Conservation (phyloP, 2,329 filamentous ascomycete genomes). For the Neofusicoccum ribis region DNA sequence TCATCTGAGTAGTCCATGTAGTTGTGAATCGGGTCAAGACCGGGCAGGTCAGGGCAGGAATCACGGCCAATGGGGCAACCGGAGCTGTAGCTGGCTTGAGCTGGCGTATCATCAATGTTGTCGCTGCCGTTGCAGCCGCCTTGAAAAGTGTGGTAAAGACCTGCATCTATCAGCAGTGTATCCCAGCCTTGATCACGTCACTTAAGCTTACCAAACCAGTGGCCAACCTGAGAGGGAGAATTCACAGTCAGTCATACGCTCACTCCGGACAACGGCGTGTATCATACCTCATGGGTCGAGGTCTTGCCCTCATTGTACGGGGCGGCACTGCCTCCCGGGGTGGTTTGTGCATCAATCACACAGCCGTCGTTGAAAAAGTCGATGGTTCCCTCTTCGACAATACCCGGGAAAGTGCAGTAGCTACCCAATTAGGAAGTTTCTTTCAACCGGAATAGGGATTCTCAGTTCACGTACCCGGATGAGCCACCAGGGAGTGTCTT, state of each 20-base stretch:
- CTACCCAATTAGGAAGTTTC: constrained; percentile 39
- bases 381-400: constrained; percentile 28
- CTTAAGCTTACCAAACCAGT: constrained; percentile 28
- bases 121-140: constrained; percentile 32
- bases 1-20: no score
- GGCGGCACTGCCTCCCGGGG: constrained; percentile 26
- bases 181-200: no score
- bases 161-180: not conserved
- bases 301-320: constrained; percentile 25
- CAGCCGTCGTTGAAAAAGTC: constrained; percentile 28
- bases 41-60: constrained; percentile 49
- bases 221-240: constrained; percentile 31
- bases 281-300: constrained; percentile 26
- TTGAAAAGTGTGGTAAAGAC: constrained; percentile 35
- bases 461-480: not conserved
- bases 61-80: constrained; percentile 50
- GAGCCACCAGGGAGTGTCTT: not conserved
- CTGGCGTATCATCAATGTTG: constrained; percentile 38
- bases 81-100: constrained; percentile 47
- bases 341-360: constrained; percentile 22
- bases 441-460: not conserved
- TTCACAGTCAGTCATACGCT: no score
- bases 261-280: constrained; percentile 21
- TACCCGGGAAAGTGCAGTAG: constrained; percentile 44
- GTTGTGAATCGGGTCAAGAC: not conserved